A percentile compares a stretch with the other conserved stretches of the same genome.
Conservation (phyloP, 208 protist genomes). For the Lotmaria passim region DNA sequence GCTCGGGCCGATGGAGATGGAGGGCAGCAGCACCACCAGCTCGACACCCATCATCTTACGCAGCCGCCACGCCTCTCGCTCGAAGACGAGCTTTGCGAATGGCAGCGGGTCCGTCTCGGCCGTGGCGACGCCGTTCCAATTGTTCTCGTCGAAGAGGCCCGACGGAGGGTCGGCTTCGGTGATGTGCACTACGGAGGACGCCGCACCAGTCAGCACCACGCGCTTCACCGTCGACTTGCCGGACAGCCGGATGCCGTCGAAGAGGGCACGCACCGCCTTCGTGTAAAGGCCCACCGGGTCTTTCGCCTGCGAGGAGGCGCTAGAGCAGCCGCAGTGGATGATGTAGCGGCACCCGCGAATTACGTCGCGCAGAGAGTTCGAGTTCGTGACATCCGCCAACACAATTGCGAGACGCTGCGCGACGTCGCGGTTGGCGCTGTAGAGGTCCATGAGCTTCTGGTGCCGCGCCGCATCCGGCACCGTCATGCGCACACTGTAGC, state of each 20-base stretch:
- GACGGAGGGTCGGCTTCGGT: constrained; percentile 66
- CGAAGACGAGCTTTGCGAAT: constrained; percentile 86
- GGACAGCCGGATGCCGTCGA: constrained; percentile 80
- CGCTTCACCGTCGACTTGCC: constrained; percentile 86
- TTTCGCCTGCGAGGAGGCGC: constrained; percentile 33
- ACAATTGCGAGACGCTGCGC: constrained; percentile 71
- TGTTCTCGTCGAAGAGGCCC: constrained; percentile 79
- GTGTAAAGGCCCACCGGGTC: constrained; percentile 69
- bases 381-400: constrained; percentile 80
- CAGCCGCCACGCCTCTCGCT: constrained; percentile 89
- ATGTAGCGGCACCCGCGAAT: constrained; percentile 87
- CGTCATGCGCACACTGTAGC: constrained; percentile 87
- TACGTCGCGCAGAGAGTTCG: constrained; percentile 70
- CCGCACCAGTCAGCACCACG: constrained; percentile 83
- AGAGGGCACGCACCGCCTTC: constrained; percentile 82
- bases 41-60: constrained; percentile 90
- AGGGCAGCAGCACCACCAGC: constrained; percentile 87
- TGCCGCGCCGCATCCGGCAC: constrained; percentile 54
- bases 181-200: constrained; percentile 81
- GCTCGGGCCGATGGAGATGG: constrained; percentile 85
- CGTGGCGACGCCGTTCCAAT: constrained; percentile 81
- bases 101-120: constrained; percentile 70
- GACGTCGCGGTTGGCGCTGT: constrained; percentile 53
- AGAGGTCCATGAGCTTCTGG: constrained; percentile 79
- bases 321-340: constrained; percentile 86